Evolutionary conservation across 768 basidiomycete species (phyloP).

Genomic region (Naganishia vaughanmartiniae): DNA sequence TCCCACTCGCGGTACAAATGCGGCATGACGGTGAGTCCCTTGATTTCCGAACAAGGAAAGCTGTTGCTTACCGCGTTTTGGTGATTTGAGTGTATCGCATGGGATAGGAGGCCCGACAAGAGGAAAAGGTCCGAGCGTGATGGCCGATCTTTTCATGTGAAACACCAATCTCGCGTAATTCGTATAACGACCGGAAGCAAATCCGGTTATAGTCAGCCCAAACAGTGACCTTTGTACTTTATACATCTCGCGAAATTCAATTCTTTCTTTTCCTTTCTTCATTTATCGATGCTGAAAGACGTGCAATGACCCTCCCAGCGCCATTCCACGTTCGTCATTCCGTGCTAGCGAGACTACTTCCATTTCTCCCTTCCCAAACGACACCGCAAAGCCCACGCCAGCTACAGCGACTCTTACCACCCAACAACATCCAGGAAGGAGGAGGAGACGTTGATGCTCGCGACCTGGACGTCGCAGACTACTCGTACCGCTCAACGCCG

Average conservation of each 20-base stretch:
- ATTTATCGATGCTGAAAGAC: neutral
- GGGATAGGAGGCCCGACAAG: too few relatives aligned
- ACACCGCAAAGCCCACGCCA: neutral
- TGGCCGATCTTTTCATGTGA: too few relatives aligned
- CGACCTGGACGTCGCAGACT: neutral
- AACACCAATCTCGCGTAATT: too few relatives aligned
- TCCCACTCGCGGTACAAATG: slow-evolving; percentile 45
- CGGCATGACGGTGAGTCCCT: slow-evolving; percentile 34
- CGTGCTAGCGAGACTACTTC: neutral
- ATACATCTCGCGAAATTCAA: neutral
- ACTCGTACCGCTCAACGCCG: neutral
- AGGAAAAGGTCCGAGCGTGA: too few relatives aligned
- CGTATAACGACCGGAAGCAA: neutral
- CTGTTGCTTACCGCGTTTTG: too few relatives aligned
- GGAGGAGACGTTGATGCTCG: neutral
- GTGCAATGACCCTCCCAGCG: neutral
- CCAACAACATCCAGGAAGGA: neutral
- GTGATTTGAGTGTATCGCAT: too few relatives aligned
- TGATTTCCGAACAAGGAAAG: neutral
- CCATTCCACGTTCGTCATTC: neutral
- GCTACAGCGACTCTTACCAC: neutral
- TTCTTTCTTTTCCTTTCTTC: neutral
- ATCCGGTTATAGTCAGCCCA: neutral
- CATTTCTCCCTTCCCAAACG: neutral
- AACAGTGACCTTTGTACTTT: neutral